phyloP scores from a whole-genome alignment of 768 basidiomycete genomes.

The Kwoniella heveanensis region DNA sequence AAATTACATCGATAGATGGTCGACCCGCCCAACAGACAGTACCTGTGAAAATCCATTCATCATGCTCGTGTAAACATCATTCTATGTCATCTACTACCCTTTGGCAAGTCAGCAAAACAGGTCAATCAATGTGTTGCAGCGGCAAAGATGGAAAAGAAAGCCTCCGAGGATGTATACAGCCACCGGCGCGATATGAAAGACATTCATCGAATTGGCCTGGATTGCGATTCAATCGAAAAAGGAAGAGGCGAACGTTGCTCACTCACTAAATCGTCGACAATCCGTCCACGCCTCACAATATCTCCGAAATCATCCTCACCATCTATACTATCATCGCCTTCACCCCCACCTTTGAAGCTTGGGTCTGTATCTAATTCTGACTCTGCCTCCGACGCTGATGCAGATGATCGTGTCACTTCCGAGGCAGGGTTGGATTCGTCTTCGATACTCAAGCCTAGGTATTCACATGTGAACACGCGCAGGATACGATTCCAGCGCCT shows the following conservation, averaged over 20 bases:
- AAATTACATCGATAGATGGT: too few species aligned
- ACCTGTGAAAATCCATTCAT: too few species aligned
- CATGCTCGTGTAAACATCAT: too few species aligned
- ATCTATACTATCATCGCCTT: neutral
- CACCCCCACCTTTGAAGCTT: neutral
- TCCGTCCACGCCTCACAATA: neutral
- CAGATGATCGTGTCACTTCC: too few species aligned
- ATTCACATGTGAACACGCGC: conserved; percentile 85
- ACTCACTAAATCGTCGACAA: conserved; percentile 4
- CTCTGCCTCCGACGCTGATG: neutral
- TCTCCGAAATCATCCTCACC: neutral
- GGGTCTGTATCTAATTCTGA: neutral
- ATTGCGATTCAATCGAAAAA: too few species aligned
- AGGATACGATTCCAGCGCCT: conserved; percentile 86
- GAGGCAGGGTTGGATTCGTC: neutral
- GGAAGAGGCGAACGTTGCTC: too few species aligned
- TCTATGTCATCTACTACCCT: conserved; percentile 2
- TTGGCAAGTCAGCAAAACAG: neutral
- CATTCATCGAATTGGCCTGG: too few species aligned
- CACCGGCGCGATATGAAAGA: too few species aligned
- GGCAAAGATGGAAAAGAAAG: too few species aligned
- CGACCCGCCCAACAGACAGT: too few species aligned
- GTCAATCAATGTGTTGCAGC: too few species aligned
- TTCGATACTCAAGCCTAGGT: conserved; percentile 62
- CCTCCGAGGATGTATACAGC: too few species aligned